phyloP scores from a whole-genome alignment of 768 basidiomycete genomes.

The Flagelloscypha sp. region DNA sequence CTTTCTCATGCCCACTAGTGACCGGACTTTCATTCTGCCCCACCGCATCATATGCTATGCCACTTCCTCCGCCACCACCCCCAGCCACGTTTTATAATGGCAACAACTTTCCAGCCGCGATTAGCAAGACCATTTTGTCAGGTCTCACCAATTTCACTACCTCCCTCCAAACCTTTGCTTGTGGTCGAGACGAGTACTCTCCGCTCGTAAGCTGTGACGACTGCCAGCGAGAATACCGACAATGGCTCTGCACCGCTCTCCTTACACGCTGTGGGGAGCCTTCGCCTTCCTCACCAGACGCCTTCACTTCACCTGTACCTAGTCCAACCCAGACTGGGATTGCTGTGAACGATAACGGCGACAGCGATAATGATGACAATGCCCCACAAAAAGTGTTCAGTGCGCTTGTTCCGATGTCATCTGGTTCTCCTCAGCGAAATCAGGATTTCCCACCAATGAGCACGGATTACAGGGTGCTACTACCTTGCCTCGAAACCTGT shows the following conservation, averaged over 20 bases:
- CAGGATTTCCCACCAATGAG: slow-evolving; percentile 36
- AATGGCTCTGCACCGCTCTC: slow-evolving; percentile 69
- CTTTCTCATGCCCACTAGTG: slow-evolving; percentile 63
- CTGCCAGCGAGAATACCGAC: slow-evolving; percentile 64
- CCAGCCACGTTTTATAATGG: slow-evolving; percentile 38
- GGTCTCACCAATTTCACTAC: slow-evolving; percentile 69
- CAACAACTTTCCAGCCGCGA: slow-evolving; percentile 37
- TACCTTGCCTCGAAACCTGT: slow-evolving; percentile 79
- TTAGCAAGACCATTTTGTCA: slow-evolving; percentile 45
- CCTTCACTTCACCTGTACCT: slow-evolving; percentile 8
- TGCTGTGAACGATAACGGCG: slow-evolving; percentile 18
- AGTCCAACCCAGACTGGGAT: slow-evolving; percentile 20
- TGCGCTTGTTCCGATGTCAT: slow-evolving; percentile 39
- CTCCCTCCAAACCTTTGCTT: slow-evolving; percentile 63
- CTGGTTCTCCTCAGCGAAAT: slow-evolving; percentile 35
- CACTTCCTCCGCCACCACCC: slow-evolving; percentile 45
- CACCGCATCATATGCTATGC: slow-evolving; percentile 56
- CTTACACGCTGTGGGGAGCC: slow-evolving; percentile 69
- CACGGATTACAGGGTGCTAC: slow-evolving; percentile 46
- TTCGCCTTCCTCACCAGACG: slow-evolving; percentile 23
- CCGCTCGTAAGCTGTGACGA: slow-evolving; percentile 69
- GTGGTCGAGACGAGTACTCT: slow-evolving; percentile 75
- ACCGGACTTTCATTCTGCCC: slow-evolving; percentile 73
- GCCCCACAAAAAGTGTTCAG: slow-evolving; percentile 32
- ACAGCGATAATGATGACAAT: slow-evolving; percentile 14